Evolutionary conservation across 768 basidiomycete genomes (phyloP), one percentile per base, ranked within the genome.

Genomic region (Suillus discolor): DNA sequence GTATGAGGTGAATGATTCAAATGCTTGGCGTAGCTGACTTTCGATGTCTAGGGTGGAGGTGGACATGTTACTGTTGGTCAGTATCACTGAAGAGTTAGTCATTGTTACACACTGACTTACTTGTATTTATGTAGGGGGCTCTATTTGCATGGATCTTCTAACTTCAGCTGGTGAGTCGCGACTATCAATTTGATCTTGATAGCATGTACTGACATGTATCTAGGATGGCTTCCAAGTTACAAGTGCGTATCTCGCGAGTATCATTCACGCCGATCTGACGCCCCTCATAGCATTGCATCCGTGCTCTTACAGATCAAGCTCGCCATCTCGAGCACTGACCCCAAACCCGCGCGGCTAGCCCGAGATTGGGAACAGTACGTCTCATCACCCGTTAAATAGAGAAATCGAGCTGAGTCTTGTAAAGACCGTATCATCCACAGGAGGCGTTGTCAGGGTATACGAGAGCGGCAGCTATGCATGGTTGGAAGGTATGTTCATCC

Each of bases 101-200:
- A 6, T 60, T 20, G 18, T 28, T 42, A 25, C 18, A 20, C 16
- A 20, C 18, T 0, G 39, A 3, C 12, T 42, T 11, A 61, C 23
- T 9, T 25, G 25, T 59, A 65, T 61, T 65, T 51, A 60, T 7
- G 41, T 66, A 86, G 88, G 89, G 13, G 90, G 89, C 2, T 89
- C 87, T 4, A 89, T 91, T 59, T 91, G 90, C 69, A 90, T 91
- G 89, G 89, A 91, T 72, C 77, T 90, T 8, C 75, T 90, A 60
- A 89, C 88, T 2, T 80, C 87, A 0, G 86, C 88, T 65, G 89
- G 88, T 85, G 62, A 69, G 82, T 65, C 34, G 45, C 8, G 18
- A 15, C 18, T 34, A 3, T 60, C 39, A 12, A 51, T 16, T 12
- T 16, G 6, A 28, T 42, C 12, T 44, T 15, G 18, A 53, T 39